These are phyloP conservation scores for Cutaneotrichosporon sp. DNA, from an alignment of 1,284 basidiomycete species.

Conservation along the genomic window DNA sequence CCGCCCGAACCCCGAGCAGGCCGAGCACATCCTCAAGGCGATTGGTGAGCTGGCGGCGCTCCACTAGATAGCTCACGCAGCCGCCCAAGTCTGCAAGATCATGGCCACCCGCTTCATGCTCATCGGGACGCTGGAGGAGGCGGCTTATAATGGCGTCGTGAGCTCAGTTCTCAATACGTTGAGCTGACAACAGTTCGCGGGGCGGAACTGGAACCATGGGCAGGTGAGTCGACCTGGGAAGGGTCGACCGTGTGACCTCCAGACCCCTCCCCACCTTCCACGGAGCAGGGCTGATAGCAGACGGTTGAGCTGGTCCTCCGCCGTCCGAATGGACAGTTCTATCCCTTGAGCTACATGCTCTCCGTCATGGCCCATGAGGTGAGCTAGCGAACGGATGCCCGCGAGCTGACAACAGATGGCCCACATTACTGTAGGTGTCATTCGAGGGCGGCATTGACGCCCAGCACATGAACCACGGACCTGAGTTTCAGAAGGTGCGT, in stretches of 20 bases:
- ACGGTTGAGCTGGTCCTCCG: conserved; percentile 54
- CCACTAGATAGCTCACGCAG: conserved; percentile 12
- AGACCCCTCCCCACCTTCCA: no score
- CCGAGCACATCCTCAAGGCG: conserved; percentile 49
- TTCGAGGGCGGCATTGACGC: not conserved
- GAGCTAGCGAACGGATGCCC: no score
- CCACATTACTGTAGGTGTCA: conserved; percentile 44
- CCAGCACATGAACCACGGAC: conserved; percentile 54
- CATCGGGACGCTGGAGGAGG: conserved; percentile 50
- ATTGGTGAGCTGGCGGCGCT: conserved; percentile 37
- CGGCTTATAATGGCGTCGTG: conserved; percentile 48
- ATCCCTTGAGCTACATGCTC: conserved; percentile 47
- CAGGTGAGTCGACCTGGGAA: no score
- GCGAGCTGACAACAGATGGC: conserved; percentile 41
- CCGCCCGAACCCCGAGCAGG: conserved; percentile 38
- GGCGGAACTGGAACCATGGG: conserved; percentile 55
- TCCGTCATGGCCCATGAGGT: conserved; percentile 54
- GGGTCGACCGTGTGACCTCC: no score
- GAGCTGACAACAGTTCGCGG: conserved; percentile 41
- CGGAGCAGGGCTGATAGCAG: conserved; percentile 16
- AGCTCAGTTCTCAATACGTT: conserved; percentile 13
- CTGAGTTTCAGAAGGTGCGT: conserved; percentile 49
- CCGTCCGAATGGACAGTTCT: conserved; percentile 45
- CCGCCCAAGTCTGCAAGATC: conserved; percentile 47
- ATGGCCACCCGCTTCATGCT: conserved; percentile 50